These are phyloP conservation scores for Monilinia polystroma DNA, from an alignment of 2,329 filamentous ascomycete genomes.

Conservation along the genomic window DNA sequence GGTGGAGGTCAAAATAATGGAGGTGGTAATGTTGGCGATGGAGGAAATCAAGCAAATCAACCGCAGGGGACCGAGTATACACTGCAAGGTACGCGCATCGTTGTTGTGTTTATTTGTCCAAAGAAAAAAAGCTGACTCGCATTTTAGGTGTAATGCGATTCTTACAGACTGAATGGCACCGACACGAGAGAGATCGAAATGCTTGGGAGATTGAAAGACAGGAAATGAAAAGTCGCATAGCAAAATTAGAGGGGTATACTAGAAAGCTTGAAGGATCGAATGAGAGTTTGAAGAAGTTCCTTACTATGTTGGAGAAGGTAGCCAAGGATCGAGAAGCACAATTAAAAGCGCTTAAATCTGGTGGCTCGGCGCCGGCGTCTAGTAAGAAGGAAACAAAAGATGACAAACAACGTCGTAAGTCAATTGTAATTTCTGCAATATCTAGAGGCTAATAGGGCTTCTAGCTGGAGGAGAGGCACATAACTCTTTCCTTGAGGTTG, in stretches of 20 bases:
- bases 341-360: slow-evolving; percentile 51
- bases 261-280: slow-evolving; percentile 85
- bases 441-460: slow-evolving; percentile 13
- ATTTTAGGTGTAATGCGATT: slow-evolving; percentile 98
- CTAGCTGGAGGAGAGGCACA: slow-evolving; percentile 30
- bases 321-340: slow-evolving; percentile 82
- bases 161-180: slow-evolving; percentile 98
- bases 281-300: slow-evolving; percentile 85
- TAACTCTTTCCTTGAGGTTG: slow-evolving; percentile 45
- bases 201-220: slow-evolving; percentile 98
- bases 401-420: slow-evolving; percentile 57
- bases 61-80: slow-evolving; percentile 69
- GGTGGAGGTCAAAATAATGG: slow-evolving; percentile 40
- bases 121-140: not conserved
- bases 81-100: slow-evolving; percentile 56
- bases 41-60: slow-evolving; percentile 42
- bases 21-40: slow-evolving; percentile 33
- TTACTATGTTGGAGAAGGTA: slow-evolving; percentile 83
- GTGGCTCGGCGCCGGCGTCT: slow-evolving; percentile 44
- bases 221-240: slow-evolving; percentile 98
- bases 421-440: slow-evolving; percentile 17
- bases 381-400: slow-evolving; percentile 51
- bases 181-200: slow-evolving; percentile 95
- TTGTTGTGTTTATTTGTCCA: not conserved
- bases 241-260: slow-evolving; percentile 85